These are phyloP conservation scores for Aureobasidium vineae DNA, from an alignment of 2,329 filamentous ascomycete species.

Conservation along the genomic window DNA sequence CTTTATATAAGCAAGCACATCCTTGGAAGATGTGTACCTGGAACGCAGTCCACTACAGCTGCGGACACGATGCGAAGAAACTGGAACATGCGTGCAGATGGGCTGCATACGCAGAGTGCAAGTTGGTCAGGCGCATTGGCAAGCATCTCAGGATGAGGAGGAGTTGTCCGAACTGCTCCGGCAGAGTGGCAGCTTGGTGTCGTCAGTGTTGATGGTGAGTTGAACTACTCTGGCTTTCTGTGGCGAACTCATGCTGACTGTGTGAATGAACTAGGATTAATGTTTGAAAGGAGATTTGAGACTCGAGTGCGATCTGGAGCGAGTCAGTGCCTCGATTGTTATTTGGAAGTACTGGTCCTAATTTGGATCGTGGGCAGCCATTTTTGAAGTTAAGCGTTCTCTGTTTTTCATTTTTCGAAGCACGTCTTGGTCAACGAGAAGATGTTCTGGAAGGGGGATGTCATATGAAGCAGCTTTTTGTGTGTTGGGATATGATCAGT, in stretches of 20 bases:
- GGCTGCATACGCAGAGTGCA: slow-evolving; percentile 19
- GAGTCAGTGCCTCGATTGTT: not conserved
- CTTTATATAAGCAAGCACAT: not conserved
- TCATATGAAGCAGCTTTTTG: not conserved
- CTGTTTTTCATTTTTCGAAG: not conserved
- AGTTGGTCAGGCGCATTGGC: slow-evolving; percentile 1
- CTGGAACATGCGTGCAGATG: slow-evolving; percentile 8
- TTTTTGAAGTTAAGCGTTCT: too few relatives aligned
- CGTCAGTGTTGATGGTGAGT: slow-evolving; percentile 16
- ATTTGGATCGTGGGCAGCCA: not conserved
- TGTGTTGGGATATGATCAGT: not conserved
- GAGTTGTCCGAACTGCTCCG: slow-evolving; percentile 14
- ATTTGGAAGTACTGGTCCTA: not conserved
- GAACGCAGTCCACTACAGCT: slow-evolving; percentile 23
- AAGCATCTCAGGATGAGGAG: slow-evolving; percentile 8
- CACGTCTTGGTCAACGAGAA: not conserved
- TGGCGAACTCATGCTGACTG: not conserved
- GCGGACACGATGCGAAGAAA: slow-evolving; percentile 17
- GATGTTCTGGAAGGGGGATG: not conserved
- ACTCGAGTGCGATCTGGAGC: too few relatives aligned
- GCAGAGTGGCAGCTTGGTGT: slow-evolving; percentile 12
- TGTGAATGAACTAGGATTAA: too few relatives aligned
- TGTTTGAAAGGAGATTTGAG: too few relatives aligned
- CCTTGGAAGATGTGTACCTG: slow-evolving; percentile 9
- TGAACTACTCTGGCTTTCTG: not conserved